Percentiles rank a stretch among this genome's conserved stretches.
Evolutionary conservation across 345 rosid genomes (phyloP).

Genomic region (Salix udensis): DNA sequence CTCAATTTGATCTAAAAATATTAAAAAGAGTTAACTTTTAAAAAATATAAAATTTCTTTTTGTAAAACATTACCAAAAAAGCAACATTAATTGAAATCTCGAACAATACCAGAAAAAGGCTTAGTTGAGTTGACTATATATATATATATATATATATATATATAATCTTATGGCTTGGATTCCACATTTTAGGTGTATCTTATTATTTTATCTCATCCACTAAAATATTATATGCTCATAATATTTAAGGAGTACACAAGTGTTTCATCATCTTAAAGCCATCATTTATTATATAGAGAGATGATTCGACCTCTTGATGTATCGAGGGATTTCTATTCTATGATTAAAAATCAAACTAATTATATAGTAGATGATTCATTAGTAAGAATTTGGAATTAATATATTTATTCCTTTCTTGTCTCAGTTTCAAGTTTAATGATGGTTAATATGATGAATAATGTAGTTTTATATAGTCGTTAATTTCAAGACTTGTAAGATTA

Average conservation of each 20-base stretch:
- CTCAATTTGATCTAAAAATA: no score
- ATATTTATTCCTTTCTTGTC: accelerated
- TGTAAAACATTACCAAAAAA: no score
- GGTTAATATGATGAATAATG: accelerated
- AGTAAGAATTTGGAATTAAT: no score
- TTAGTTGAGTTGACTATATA: neutral
- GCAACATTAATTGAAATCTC: no score
- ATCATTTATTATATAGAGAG: neutral
- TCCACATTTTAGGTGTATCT: neutral
- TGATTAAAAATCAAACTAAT: neutral
- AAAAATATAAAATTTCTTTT: no score
- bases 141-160: no score
- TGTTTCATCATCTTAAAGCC: no score
- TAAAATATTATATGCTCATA: neutral
- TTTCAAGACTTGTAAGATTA: no score
- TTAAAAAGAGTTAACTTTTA: no score
- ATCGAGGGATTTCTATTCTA: neutral
- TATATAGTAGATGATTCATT: no score
- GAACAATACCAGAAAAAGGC: no score
- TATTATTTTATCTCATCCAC: neutral
- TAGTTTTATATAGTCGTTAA: accelerated
- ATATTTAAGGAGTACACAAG: no score
- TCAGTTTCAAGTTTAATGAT: accelerated
- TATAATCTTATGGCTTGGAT: neutral
- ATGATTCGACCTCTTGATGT: slow-evolving; percentile 1